Percentiles rank a stretch among this genome's conserved stretches.
Conservation (phyloP, 805 yeast genomes). For the Wickerhamomyces hampshirensis region DNA sequence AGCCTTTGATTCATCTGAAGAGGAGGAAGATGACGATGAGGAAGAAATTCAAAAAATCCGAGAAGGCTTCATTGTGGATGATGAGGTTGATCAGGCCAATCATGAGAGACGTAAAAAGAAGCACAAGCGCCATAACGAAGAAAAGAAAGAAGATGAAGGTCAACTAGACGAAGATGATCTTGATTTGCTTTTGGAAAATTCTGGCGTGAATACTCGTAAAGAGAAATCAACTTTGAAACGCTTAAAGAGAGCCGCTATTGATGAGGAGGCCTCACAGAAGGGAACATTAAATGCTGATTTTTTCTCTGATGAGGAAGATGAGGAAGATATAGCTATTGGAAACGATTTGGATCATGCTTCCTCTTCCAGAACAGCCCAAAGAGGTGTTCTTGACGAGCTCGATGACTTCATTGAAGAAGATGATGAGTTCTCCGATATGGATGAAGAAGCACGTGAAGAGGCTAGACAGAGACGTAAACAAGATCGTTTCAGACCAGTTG, state of each 20-base stretch:
- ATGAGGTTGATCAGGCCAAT: conserved; percentile 68
- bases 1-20: conserved; percentile 73
- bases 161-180: conserved; percentile 92
- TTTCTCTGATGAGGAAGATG: conserved; percentile 36
- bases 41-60: conserved; percentile 80
- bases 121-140: conserved; percentile 29
- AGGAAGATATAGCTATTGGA: conserved; percentile 29
- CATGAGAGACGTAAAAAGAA: conserved; percentile 35
- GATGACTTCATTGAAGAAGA: conserved; percentile 98
- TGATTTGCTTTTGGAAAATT: conserved; percentile 84
- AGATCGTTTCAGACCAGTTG: conserved; percentile 49
- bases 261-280: conserved; percentile 34
- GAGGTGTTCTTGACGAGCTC: conserved; percentile 65
- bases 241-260: conserved; percentile 66
- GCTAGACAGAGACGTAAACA: conserved; percentile 40
- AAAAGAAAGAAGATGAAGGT: conserved; percentile 50
- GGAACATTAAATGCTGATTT: conserved; percentile 34
- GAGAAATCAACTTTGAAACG: conserved; percentile 64
- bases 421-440: conserved; percentile 92
- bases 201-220: conserved; percentile 52
- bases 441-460: conserved; percentile 51
- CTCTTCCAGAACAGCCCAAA: conserved; percentile 13
- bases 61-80: conserved; percentile 93
- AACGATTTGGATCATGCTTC: conserved; percentile 11
- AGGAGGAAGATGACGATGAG: conserved; percentile 88